A percentile compares a stretch with the other conserved stretches of the same genome.
Conservation (phyloP, 495 filamentous ascomycete genomes). For the Lasiosphaeriaceae sp. region DNA sequence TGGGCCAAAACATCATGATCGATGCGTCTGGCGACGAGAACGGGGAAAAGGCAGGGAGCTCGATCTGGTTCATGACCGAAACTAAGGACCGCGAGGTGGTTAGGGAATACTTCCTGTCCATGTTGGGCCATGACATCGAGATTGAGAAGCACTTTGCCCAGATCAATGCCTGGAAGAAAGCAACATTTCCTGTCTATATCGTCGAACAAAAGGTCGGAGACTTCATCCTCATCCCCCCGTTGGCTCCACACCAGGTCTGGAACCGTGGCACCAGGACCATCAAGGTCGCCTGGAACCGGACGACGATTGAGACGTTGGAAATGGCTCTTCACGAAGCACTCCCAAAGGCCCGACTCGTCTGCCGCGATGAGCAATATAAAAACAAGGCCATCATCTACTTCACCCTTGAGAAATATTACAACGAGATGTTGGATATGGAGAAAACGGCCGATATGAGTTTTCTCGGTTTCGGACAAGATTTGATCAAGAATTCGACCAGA, state of each 20-base stretch:
- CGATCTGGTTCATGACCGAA: constrained; percentile 98
- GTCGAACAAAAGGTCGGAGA: constrained; percentile 92
- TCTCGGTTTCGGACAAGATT: constrained; percentile 41
- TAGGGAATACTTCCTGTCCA: constrained; percentile 86
- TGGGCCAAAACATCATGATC: constrained; percentile 98
- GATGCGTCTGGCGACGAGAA: constrained; percentile 73
- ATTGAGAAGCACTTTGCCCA: constrained; percentile 95
- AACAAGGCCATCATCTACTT: constrained; percentile 93
- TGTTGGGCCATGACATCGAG: constrained; percentile 91
- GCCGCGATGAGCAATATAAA: constrained; percentile 98
- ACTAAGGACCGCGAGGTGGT: constrained; percentile 82
- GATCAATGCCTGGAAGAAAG: constrained; percentile 85
- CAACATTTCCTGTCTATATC: constrained; percentile 86
- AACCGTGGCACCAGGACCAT: constrained; percentile 91
- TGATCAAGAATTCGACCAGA: constrained; percentile 49
- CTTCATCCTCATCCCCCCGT: constrained; percentile 90
- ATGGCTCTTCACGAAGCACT: constrained; percentile 82
- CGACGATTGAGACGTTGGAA: constrained; percentile 83
- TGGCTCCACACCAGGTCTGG: constrained; percentile 98
- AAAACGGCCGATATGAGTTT: constrained; percentile 36
- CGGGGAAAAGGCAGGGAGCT: constrained; percentile 73
- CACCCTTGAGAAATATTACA: constrained; percentile 72
- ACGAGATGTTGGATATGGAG: constrained; percentile 54
- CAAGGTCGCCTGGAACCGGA: constrained; percentile 98
- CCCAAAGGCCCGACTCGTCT: constrained; percentile 82